Evolutionary conservation across 2,329 filamentous ascomycete species (phyloP), one percentile per base, ranked within the genome.

Genomic region (Biscogniauxia marginata): DNA sequence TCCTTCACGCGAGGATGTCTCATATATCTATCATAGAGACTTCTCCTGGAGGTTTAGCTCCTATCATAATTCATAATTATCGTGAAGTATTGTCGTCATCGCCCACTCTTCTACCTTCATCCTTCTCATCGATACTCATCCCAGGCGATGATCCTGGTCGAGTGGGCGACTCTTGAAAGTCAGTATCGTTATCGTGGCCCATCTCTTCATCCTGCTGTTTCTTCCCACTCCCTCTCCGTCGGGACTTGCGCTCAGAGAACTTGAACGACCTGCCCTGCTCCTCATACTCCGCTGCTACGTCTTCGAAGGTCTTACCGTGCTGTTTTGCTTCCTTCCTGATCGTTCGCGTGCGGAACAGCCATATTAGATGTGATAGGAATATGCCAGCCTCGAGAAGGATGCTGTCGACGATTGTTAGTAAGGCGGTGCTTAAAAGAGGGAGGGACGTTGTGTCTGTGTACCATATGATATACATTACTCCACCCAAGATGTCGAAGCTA

Each of bases 401-500:
- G 57, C 83, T 85, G 55, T n/a, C 20, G 8, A 6, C 2, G 5
- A 9, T 9, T 11, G 43, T 65, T 34, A 65, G 58, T 6, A 11
- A 25, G 16, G 22, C 8, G 4, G 39, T 20, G 9, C 9, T 39
- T 9, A 9, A 30, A 2, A 16, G 46, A 45, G 21, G 57, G 18
- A 7, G n/a, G 13, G 19, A 5, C 16, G 4, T n/a, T 20, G 22
- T 24, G 5, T 70, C 79, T 72, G n/a, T n/a, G n/a, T 73, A 84
- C 82, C 82, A 84, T 7, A 84, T 70, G 50, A 85, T 82, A 65
- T 87, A 88, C 56, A 85, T 68, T 1, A 83, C 75, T 0, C 84
- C 83, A 3, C 84, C 85, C 0, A 87, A 71, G 4, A 84, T 71
- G 64, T 88, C 85, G 63, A 88, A 87, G 2, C 77, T 80, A 21